Conservation (phyloP, 2,329 filamentous ascomycete genomes). For the Ophiostoma australiae region DNA sequence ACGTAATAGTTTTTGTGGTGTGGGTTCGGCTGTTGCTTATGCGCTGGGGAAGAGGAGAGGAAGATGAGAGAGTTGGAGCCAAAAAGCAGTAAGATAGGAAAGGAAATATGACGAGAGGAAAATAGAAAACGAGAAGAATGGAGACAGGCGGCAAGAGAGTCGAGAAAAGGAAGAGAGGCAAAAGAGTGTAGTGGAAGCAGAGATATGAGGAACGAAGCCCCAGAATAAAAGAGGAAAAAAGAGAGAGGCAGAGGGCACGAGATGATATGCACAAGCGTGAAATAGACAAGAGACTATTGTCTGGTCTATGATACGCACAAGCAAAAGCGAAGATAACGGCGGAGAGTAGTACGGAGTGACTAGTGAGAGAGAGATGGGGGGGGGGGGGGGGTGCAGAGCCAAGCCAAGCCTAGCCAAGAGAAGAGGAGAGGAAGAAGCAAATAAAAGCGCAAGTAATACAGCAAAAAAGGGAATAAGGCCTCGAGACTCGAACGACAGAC, state of each 20-base stretch:
- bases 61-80: neutral
- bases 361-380: neutral
- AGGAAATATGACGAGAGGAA: slow-evolving; percentile 1
- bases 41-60: slow-evolving; percentile 9
- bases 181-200: neutral
- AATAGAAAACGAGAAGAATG: neutral
- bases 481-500: neutral
- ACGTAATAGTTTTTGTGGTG: slow-evolving; percentile 13
- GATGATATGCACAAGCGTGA: slow-evolving; percentile 13
- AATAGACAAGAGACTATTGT: slow-evolving; percentile 13
- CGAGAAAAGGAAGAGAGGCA: neutral
- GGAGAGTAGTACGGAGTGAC: neutral
- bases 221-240: slow-evolving; percentile 17
- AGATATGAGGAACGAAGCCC: slow-evolving; percentile 9
- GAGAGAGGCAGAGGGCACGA: neutral
- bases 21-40: slow-evolving; percentile 1
- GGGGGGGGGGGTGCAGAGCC: neutral
- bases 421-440: neutral
- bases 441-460: neutral
- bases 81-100: neutral
- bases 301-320: slow-evolving; percentile 11
- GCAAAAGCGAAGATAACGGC: slow-evolving; percentile 14
- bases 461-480: neutral
- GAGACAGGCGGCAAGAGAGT: neutral
- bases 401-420: slow-evolving; percentile 11